A percentile compares a stretch with the other conserved stretches of the same genome.
Conservation (phyloP, 1,284 basidiomycete species). For the Lentinus polychrous region DNA sequence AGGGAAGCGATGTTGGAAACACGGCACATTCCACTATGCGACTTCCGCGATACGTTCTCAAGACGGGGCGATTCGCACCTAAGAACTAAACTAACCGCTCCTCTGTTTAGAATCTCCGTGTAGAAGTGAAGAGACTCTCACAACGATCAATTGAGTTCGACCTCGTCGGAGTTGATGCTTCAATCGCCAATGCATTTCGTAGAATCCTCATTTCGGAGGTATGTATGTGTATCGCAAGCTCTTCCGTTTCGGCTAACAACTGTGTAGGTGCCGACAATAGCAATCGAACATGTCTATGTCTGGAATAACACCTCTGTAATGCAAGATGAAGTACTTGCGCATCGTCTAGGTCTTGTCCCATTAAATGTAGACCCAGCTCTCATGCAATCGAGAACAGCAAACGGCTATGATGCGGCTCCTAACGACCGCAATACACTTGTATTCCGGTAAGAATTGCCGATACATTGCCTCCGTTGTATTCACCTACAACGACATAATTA, state of each 20-base stretch:
- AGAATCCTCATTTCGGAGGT: constrained; percentile 94
- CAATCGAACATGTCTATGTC: constrained; percentile 91
- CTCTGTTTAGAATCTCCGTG: constrained; percentile 53
- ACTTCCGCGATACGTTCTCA: too few species aligned
- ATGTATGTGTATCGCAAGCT: constrained; percentile 16
- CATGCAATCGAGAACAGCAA: constrained; percentile 30
- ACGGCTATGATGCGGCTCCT: constrained; percentile 45
- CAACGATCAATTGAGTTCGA: constrained; percentile 89
- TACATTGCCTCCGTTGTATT: background rate
- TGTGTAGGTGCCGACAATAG: constrained; percentile 79
- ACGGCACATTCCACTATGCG: too few species aligned
- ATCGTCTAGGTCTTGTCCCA: constrained; percentile 87
- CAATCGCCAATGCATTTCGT: constrained; percentile 92
- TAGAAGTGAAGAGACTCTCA: constrained; percentile 74
- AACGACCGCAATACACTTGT: constrained; percentile 93
- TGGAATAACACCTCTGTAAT: constrained; percentile 97
- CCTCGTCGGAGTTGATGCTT: constrained; percentile 92
- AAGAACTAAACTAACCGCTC: background rate
- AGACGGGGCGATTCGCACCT: too few species aligned
- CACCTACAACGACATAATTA: background rate
- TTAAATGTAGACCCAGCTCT: constrained; percentile 79
- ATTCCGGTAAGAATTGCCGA: constrained; percentile 46
- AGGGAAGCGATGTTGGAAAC: too few species aligned
- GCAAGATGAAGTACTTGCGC: constrained; percentile 90
- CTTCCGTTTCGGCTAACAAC: too few species aligned